Percentiles rank a stretch among this genome's conserved stretches.
Evolutionary conservation across 495 filamentous ascomycete species (phyloP).

Genomic region (Jackrogersella multiformis): DNA sequence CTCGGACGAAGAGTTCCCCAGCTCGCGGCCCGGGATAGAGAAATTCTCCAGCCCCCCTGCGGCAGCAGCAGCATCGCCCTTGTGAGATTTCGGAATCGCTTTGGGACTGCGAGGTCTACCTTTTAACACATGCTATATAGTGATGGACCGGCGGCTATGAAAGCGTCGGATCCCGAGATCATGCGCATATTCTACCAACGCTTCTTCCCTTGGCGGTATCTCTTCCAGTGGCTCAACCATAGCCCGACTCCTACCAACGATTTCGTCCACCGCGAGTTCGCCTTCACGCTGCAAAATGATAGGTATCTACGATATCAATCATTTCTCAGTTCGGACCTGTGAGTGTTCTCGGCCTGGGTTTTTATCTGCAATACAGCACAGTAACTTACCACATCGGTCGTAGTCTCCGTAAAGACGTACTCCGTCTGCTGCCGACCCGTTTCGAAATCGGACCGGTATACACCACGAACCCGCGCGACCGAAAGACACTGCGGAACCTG

Average conservation of each 20-base stretch:
- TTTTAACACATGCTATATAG: slow-evolving; percentile 33
- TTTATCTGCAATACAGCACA: not conserved
- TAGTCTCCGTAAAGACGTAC: slow-evolving; percentile 89
- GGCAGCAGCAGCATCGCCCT: slow-evolving; percentile 45
- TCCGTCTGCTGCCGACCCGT: slow-evolving; percentile 85
- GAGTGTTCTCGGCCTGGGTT: slow-evolving; percentile 43
- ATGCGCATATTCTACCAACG: slow-evolving; percentile 95
- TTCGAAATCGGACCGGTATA: slow-evolving; percentile 99
- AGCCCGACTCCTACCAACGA: slow-evolving; percentile 84
- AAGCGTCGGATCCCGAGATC: slow-evolving; percentile 75
- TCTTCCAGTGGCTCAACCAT: slow-evolving; percentile 99
- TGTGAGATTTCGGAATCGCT: slow-evolving; percentile 35
- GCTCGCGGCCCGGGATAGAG: slow-evolving; percentile 49
- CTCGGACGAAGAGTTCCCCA: slow-evolving; percentile 79
- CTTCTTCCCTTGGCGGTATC: slow-evolving; percentile 91
- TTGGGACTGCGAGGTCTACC: not conserved
- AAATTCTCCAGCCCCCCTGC: slow-evolving; percentile 46
- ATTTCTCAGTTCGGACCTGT: slow-evolving; percentile 86
- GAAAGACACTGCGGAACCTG: slow-evolving; percentile 83
- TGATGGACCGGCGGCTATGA: slow-evolving; percentile 21
- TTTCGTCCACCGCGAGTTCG: slow-evolving; percentile 93
- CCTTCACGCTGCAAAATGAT: slow-evolving; percentile 88
- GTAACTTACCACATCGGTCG: slow-evolving; percentile 3
- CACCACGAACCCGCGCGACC: slow-evolving; percentile 89
- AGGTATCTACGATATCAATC: slow-evolving; percentile 93